Base-by-base conservation (phyloP, 164 flowering plant species). In the Amborella trichopoda region DNA sequence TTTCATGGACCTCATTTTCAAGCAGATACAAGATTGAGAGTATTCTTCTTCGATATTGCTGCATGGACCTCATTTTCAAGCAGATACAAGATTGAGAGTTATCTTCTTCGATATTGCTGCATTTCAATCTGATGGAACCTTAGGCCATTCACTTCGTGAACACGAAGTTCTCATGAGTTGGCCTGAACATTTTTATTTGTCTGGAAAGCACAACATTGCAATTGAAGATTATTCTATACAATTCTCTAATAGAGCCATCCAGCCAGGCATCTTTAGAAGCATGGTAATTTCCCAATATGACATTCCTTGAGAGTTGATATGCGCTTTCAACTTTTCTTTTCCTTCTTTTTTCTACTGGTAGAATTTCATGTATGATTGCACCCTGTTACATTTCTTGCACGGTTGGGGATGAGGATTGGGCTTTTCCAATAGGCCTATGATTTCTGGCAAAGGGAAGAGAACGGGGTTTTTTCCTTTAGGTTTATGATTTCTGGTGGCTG, bases 91-190 rank as follows among this genome's bases (percentile, higher is more conserved):
- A 64, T 75, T 85, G 28, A 80, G 97, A 58, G 75, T 82, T 16
- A 75, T 85, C 37, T 27, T 78, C 42, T 67, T 80, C 34, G 78
- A 84, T 55, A 73, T 74, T 37, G 74, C 69, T 46, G 66, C 81
- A 25, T 64, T 69, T 52, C 78, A 71, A 62, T 59, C 73, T 18
- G 69, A 73, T 14, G 53, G 52, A 17, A 20, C 41, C 23, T 69
- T 75, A 25, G 65, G 70, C 57, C 37, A 70, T 27, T 56, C 55
- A 25, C 68, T 58, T 53, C 63, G 68, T 58, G 93, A 84, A 53
- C 84, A 76, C 26, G 38, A 68, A 42, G 76, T 76, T 50, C 72
- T 85, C n/a, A 70, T 85, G 91, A 81, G 89, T 66, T 90, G 94
- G 88, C 94, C 95, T 9, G 86, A 85, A 46, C 56, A 56, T 28